Base-by-base conservation (phyloP, 176 grass and related monocot genomes). In the Bothriochloa decipiens region DNA sequence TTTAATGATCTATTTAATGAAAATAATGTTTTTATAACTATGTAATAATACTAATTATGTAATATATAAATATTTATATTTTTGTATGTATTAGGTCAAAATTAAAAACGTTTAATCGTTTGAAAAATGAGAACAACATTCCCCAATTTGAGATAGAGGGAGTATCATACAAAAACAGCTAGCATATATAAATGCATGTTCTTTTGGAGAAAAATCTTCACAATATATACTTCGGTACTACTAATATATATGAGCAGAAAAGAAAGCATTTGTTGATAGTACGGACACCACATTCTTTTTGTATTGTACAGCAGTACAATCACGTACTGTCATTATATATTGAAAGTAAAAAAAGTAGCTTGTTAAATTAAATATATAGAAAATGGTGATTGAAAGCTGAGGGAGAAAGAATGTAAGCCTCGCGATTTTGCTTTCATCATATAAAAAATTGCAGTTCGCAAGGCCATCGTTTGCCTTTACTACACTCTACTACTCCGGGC, bases 391-490 rank as follows among this genome's bases (percentile, higher is more conserved):
- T 58, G 53, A 58, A 58, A 55, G 52, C 18, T 55, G 52, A 55
- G 52, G 52, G 17, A 55, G 17, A 55, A 55, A 55, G 52, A 22
- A 53, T 53, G 50, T 53, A 57, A 57, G 55, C 20, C 55, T 57
- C 53, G 8, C 22, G 22, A 3, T 80, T 49, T 41, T 3, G 27
- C 32, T 84, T 74, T 36, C 13, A 25, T 46, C 13, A 42, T 57
- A 41, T 67, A 75, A 81, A 15, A 68, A 60, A 23, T 4, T 23
- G 25, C 1, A 45, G 61, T 68, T 81, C 65, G 70, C 66, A 57
- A 33, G 69, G 55, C 7, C 47, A 57, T 81, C 23, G 42, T 78
- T 86, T 43, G 53, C 43, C 85, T 72, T 80, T 86, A 33, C 11
- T 81, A 32, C 43, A 80, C 70, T 58, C 70, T 26, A 50, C 22